These are phyloP conservation scores for Dispira simplex DNA, from an alignment of 192 early-diverging fungal species.

Conservation along the genomic window DNA sequence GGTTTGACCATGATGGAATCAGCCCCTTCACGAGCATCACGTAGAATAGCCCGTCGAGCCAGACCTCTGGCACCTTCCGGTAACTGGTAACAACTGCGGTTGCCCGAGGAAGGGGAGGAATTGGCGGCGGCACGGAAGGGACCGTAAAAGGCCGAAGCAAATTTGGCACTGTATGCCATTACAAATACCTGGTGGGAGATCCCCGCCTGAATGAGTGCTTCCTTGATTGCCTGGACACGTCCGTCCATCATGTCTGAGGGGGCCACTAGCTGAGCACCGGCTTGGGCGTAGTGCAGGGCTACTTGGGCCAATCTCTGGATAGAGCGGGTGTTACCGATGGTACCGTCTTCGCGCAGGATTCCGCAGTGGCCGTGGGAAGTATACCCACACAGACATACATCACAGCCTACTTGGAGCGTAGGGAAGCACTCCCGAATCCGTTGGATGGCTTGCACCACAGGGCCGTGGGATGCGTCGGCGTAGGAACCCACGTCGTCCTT, in stretches of 20 bases:
- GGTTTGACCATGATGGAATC: constrained; percentile 99
- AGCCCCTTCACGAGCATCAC: constrained; percentile 87
- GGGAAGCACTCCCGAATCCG: constrained; percentile 67
- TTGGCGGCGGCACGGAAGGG: constrained; percentile 95
- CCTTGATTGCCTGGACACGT: constrained; percentile 85
- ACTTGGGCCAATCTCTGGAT: constrained; percentile 73
- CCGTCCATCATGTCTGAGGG: constrained; percentile 99
- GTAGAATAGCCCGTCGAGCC: constrained; percentile 71
- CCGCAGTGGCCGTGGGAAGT: constrained; percentile 97
- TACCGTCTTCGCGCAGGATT: constrained; percentile 54
- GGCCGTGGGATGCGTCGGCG: constrained; percentile 69
- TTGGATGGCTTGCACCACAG: constrained; percentile 71
- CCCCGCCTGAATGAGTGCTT: constrained; percentile 54
- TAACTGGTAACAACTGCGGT: constrained; percentile 91
- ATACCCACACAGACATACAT: constrained; percentile 95
- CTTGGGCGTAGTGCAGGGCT: constrained; percentile 72
- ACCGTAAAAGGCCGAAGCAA: constrained; percentile 88
- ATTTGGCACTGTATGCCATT: constrained; percentile 95
- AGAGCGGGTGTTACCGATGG: constrained; percentile 64
- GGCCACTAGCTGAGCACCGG: constrained; percentile 81
- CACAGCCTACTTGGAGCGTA: constrained; percentile 69
- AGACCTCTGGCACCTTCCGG: constrained; percentile 78
- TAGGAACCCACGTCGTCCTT: constrained; percentile 60
- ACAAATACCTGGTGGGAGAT: constrained; percentile 65
- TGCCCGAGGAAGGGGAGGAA: constrained; percentile 80